Base-by-base conservation (phyloP, 2,329 filamentous ascomycete genomes). In the Calonectria hongkongensis region DNA sequence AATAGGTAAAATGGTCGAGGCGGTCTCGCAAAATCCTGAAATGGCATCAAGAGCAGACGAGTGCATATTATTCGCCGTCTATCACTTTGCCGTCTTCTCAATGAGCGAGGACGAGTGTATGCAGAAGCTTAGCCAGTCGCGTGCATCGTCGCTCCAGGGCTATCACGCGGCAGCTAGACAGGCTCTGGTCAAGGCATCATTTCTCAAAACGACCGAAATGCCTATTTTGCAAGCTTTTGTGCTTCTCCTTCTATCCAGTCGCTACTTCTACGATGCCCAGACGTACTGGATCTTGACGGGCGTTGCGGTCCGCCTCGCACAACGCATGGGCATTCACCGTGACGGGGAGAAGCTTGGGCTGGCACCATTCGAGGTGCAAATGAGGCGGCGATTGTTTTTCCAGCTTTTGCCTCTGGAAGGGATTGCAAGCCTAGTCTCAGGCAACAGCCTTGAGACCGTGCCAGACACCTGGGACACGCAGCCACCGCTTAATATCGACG, bases 301-400 rank as follows among this genome's bases (percentile, higher is more conserved):
- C 4, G 79, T 90, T 36, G 88, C 87, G 0, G 82, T 89, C 27
- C 88, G 89, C 47, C 88, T 89, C 51, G 88, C 87, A 1, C 86
- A 88, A 72, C 85, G 88, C 13, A 88, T 92, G 81, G 88, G 89
- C 1, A 81, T 91, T 8, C 86, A 91, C 63, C 84, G 81, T 45
- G 89, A 91, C 76, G 82, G 85, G 0, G 78, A 79, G 1, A 79
- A 83, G 8, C 73, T 83, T 1, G 74, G 78, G 71, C 39, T 85
- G 10, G 68, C 66, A 33, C 83, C 77, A 56, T 90, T 86, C 51
- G 88, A 91, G 56, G 86, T 86, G 0, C 88, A 92, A 77, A 86
- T 91, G 83, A 85, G 89, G 8, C 87, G 89, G 39, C 84, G 90
- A 50, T 82, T 91, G 2, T 88, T 88, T 86, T 91, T 88, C 87